Base-by-base conservation (phyloP, 2,329 filamentous ascomycete genomes). In the Atkinsonella texensis region DNA sequence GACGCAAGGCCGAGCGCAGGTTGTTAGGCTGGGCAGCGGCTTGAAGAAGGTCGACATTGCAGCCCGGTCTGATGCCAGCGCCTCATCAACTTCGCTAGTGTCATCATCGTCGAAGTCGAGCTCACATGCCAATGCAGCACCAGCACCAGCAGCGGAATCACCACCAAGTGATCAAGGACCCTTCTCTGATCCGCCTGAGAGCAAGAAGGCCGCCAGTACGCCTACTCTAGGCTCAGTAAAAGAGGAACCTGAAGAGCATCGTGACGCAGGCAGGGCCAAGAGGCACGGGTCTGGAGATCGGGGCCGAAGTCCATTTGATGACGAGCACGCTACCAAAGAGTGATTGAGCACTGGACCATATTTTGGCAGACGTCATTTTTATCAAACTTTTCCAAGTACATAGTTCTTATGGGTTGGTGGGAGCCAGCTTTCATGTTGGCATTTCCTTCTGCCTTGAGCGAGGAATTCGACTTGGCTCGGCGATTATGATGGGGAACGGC, bases 311-410 rank as follows among this genome's bases (percentile, higher is more conserved):
- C 79, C 77, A 1, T 82, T 81, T 59, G 73, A 76, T 18, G 79
- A 82, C 56, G 75, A 79, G 59, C 71, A 81, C 58, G 79, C 77
- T 49, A 74, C 78, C 32, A 73, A 70, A 58, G 75, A 77, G 56
- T 72, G 60, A 65, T 28, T 28, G 28, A 28, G 28, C 28, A 7
- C 28, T 28, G 28, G 28, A 28, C 28, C 28, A 15, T 32, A 38
- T 8, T 20, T 20, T 8, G 18, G 43, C 5, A 20, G 41, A 12
- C 10, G 17, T 5, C n/a, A 7, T n/a, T 43, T 33, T 13, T 33
- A 8, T 33, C 10, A 11, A n/a, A 46, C 13, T 32, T 41, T 32
- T 35, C 43, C 28, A 44, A 42, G 42, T 52, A 52, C 17, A 52
- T 50, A 52, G 38, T 48, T 48, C 10, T 31, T 9, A 45, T 31